These are phyloP conservation scores for Penicillium griseofulvum DNA, from an alignment of 2,329 filamentous ascomycete species.

Conservation along the genomic window DNA sequence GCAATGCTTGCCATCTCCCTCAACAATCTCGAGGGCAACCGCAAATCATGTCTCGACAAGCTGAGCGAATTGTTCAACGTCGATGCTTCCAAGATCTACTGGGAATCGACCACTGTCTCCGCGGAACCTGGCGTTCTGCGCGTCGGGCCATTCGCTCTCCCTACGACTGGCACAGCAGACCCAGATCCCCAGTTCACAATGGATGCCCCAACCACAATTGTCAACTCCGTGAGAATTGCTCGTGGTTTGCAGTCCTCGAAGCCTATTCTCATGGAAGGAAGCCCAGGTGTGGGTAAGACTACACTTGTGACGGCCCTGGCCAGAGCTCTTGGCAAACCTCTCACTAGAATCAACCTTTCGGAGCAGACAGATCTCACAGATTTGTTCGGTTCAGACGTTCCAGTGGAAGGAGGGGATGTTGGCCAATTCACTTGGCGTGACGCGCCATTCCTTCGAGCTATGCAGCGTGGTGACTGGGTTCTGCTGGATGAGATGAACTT, in stretches of 20 bases:
- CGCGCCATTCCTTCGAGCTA: conserved; percentile 89
- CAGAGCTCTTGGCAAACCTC: conserved; percentile 70
- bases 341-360: conserved; percentile 94
- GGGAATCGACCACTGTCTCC: conserved; percentile 58
- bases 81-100: conserved; percentile 66
- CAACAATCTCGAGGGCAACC: conserved; percentile 67
- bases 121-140: conserved; percentile 56
- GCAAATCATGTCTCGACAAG: conserved; percentile 69
- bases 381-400: conserved; percentile 93
- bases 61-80: conserved; percentile 64
- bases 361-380: conserved; percentile 98
- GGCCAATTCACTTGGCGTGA: conserved; percentile 95
- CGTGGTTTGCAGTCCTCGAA: conserved; percentile 85
- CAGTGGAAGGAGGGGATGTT: conserved; percentile 84
- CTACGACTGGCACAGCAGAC: conserved; percentile 50
- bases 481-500: conserved; percentile 98
- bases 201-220: conserved; percentile 81
- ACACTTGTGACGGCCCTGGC: conserved; percentile 86
- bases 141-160: conserved; percentile 73
- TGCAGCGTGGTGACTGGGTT: conserved; percentile 97
- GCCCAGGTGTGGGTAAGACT: conserved; percentile 97
- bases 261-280: conserved; percentile 91
- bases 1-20: conserved; percentile 73
- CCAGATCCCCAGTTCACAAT: conserved; percentile 69
- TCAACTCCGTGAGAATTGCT: conserved; percentile 87